phyloP scores from a whole-genome alignment of 768 basidiomycete species.

The Macrocybe gigantea region DNA sequence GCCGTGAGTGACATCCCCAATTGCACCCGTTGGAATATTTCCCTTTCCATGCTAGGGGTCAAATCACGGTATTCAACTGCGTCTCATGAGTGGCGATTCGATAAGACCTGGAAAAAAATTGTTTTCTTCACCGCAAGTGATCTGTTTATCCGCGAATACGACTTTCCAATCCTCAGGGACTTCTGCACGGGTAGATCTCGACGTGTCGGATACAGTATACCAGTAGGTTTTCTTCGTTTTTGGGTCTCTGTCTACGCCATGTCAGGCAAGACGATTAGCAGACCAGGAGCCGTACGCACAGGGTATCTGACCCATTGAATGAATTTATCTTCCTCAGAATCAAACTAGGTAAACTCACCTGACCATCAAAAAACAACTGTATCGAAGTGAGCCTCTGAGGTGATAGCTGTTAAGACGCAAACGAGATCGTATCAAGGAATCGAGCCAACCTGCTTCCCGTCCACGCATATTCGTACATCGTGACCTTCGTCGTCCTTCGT shows the following conservation, averaged over 20 bases:
- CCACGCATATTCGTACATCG: slow-evolving; percentile 61
- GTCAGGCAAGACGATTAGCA: slow-evolving; percentile 1
- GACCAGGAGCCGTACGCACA: slow-evolving; percentile 9
- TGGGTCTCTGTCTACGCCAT: slow-evolving; percentile 45
- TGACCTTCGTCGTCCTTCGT: slow-evolving; percentile 46
- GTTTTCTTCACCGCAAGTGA: slow-evolving; percentile 56
- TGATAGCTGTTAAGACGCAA: neutral
- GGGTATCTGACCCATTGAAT: slow-evolving; percentile 9
- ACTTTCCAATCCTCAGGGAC: slow-evolving; percentile 49
- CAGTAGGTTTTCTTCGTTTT: slow-evolving; percentile 58
- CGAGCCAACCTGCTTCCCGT: slow-evolving; percentile 74
- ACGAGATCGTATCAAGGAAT: slow-evolving; percentile 19
- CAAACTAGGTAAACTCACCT: slow-evolving; percentile 27
- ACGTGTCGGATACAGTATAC: slow-evolving; percentile 46
- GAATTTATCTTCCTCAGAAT: too few relatives aligned
- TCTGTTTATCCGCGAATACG: slow-evolving; percentile 46
- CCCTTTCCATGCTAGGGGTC: slow-evolving; percentile 54
- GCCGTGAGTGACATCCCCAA: slow-evolving; percentile 70
- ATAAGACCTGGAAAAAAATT: too few relatives aligned
- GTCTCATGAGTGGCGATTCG: neutral
- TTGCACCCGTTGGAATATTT: slow-evolving; percentile 81
- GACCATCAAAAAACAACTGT: slow-evolving; percentile 68
- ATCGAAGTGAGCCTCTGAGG: slow-evolving; percentile 70
- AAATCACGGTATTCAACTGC: slow-evolving; percentile 67
- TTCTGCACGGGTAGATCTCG: slow-evolving; percentile 38